These are phyloP conservation scores for Globisporangium paddicum DNA, from an alignment of 352 stramenopile species.

Conservation along the genomic window DNA sequence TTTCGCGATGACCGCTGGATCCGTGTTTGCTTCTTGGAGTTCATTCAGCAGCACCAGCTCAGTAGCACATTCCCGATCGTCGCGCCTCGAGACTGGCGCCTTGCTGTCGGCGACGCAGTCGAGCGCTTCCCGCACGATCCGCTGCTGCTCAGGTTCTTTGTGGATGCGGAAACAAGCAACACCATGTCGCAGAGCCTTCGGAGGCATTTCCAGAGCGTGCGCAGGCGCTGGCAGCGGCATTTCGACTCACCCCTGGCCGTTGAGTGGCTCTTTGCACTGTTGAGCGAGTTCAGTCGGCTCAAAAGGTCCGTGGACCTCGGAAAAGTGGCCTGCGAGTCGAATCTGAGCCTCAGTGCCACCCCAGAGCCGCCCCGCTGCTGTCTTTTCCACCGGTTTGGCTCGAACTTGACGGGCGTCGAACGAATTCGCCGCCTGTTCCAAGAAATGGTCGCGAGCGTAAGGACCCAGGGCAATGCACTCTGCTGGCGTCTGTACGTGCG, in stretches of 20 bases:
- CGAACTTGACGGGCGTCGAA: conserved; percentile 42
- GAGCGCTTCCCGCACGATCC: conserved; percentile 33
- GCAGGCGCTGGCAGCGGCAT: conserved; percentile 41
- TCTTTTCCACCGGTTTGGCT: conserved; percentile 60
- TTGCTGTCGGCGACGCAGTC: conserved; percentile 30
- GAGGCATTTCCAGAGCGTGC: conserved; percentile 44
- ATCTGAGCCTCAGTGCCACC: not conserved
- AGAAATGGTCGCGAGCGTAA: conserved; percentile 47
- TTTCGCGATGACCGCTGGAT: conserved; percentile 17
- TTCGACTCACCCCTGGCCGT: conserved; percentile 57
- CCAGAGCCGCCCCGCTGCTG: conserved; percentile 33
- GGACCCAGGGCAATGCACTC: conserved; percentile 49
- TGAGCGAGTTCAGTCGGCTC: conserved; percentile 56
- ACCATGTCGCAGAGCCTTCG: conserved; percentile 71
- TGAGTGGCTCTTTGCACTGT: conserved; percentile 74
- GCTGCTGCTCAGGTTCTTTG: conserved; percentile 64
- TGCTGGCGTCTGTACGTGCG: conserved; percentile 72
- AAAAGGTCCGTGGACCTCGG: conserved; percentile 28
- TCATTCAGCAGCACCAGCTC: conserved; percentile 53
- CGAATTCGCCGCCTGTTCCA: conserved; percentile 64
- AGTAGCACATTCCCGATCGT: conserved; percentile 26
- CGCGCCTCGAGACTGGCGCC: conserved; percentile 52
- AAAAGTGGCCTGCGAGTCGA: conserved; percentile 4
- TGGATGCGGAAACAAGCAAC: conserved; percentile 64
- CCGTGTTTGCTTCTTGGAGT: conserved; percentile 43